Base-by-base conservation (phyloP, 176 grass and related monocot genomes). In the Triticum turgidum region DNA sequence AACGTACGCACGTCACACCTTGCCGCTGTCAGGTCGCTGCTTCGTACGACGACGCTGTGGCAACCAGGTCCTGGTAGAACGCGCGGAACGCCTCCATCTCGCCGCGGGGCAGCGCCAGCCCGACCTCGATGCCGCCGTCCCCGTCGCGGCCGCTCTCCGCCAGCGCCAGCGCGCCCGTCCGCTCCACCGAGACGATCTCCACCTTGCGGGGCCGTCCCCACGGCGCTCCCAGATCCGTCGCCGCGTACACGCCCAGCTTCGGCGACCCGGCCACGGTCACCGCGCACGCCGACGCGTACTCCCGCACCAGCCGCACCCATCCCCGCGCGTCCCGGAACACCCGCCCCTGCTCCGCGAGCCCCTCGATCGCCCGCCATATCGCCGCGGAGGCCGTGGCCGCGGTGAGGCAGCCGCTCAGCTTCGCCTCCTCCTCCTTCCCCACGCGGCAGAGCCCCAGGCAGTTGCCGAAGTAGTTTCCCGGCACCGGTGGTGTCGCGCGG, bases 251-350 rank as follows among this genome's bases (percentile, higher is more conserved):
- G 33, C 85, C 73, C 72, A 91, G 92, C 83, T 88, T 88, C 3
- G 93, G 95, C 24, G 95, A 98, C 25, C 95, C 93, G 18, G 89
- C 89, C 4, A 95, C 83, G 3, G 95, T 93, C 89, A 98, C 94
- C 76, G 91, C 91, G 25, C 83, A 86, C 77, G 78, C 79, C 1
- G 91, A 47, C 9, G 87, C 77, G 73, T 89, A 66, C 51, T 94
- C 91, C 52, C 91, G 42, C 45, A 93, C 92, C 34, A 77, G 63
- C 12, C 80, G 58, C 62, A 97, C 80, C 93, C 95, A 98, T 12
- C 83, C 87, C 34, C 87, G 89, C 11, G 91, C 89, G 18, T 84
- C 88, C 10, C 85, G 51, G 17, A 88, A 7, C 17, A 76, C 90
- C 20, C 88, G 84, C 14, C 93, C 82, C 27, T 88, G 66, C 71